Percentiles rank a stretch among this genome's conserved stretches.
Evolutionary conservation across 768 basidiomycete genomes (phyloP).

Genomic region (Cystofilobasidium ferigula): DNA sequence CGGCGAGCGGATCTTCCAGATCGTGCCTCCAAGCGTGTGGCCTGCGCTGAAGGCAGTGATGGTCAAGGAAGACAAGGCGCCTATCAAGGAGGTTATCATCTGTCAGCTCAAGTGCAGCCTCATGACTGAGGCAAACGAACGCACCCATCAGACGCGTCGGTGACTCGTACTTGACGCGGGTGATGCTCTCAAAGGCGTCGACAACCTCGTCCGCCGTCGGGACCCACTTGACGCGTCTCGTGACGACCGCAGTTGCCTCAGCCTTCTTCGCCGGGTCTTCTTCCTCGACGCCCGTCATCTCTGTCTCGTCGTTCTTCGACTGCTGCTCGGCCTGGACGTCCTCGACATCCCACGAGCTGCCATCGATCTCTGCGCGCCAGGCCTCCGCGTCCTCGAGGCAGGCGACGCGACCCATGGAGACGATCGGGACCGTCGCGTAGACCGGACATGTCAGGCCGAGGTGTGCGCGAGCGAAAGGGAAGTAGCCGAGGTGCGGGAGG

Average conservation of each 20-base stretch:
- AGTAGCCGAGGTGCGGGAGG: constrained; percentile 76
- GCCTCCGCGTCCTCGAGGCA: constrained; percentile 78
- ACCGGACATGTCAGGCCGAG: constrained; percentile 69
- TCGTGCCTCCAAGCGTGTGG: constrained; percentile 87
- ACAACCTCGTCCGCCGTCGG: constrained; percentile 74
- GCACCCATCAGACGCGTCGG: constrained; percentile 87
- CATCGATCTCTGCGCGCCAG: constrained; percentile 41
- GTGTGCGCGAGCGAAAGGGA: constrained; percentile 79
- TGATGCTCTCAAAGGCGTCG: constrained; percentile 83
- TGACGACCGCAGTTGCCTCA: constrained; percentile 12
- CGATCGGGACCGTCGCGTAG: constrained; percentile 88
- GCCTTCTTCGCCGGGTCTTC: constrained; percentile 24
- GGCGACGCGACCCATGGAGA: constrained; percentile 87
- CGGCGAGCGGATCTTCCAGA: constrained; percentile 98
- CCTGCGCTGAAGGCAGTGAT: constrained; percentile 93
- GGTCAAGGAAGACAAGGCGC: constrained; percentile 82
- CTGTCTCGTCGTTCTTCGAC: constrained; percentile 13
- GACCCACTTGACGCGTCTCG: constrained; percentile 51
- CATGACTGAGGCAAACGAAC: constrained; percentile 25
- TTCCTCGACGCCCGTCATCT: constrained; percentile 32
- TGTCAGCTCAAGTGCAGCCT: background rate
- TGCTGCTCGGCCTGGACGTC: constrained; percentile 4
- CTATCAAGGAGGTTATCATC: constrained; percentile 38
- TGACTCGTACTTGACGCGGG: constrained; percentile 85
- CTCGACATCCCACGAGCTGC: constrained; percentile 27